A percentile compares a stretch with the other conserved stretches of the same genome.
Evolutionary conservation across 495 filamentous ascomycete genomes (phyloP).

Genomic region (Neurospora pannonica): DNA sequence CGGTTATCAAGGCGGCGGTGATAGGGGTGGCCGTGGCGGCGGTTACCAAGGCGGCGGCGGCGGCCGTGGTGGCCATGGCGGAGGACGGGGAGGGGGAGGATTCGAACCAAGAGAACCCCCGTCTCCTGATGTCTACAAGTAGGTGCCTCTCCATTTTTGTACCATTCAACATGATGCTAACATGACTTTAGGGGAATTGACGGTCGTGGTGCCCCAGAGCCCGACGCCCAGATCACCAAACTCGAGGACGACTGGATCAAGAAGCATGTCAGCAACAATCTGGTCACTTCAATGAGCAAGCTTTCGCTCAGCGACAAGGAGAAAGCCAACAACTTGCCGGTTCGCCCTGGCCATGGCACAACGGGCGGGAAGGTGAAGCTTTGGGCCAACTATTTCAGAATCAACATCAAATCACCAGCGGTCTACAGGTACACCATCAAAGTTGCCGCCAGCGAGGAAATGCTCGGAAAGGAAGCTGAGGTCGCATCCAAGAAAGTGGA

Average conservation of each 20-base stretch:
- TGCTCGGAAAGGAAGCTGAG: constrained; percentile 21
- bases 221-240: constrained; percentile 21
- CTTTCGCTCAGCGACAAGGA: constrained; percentile 13
- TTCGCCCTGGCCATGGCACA: constrained; percentile 52
- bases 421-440: constrained; percentile 31
- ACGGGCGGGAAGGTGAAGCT: constrained; percentile 40
- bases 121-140: constrained; percentile 26
- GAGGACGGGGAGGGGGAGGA: constrained; percentile 14
- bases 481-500: constrained; percentile 42
- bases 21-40: constrained; percentile 10
- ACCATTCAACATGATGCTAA: constrained; percentile 4
- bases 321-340: constrained; percentile 20
- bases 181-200: background rate
- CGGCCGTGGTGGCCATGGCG: constrained; percentile 11
- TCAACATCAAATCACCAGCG: constrained; percentile 30
- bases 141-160: constrained; percentile 5
- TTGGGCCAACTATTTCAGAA: constrained; percentile 56
- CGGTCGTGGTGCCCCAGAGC: constrained; percentile 5
- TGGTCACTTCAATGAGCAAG: constrained; percentile 15
- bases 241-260: constrained; percentile 28
- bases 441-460: constrained; percentile 23
- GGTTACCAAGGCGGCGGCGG: constrained; percentile 8
- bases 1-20: constrained; percentile 16
- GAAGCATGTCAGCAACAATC: background rate
- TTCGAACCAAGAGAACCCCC: constrained; percentile 5